Conservation (phyloP, 257 asterid genomes). For the Solanum bulbocastanum region DNA sequence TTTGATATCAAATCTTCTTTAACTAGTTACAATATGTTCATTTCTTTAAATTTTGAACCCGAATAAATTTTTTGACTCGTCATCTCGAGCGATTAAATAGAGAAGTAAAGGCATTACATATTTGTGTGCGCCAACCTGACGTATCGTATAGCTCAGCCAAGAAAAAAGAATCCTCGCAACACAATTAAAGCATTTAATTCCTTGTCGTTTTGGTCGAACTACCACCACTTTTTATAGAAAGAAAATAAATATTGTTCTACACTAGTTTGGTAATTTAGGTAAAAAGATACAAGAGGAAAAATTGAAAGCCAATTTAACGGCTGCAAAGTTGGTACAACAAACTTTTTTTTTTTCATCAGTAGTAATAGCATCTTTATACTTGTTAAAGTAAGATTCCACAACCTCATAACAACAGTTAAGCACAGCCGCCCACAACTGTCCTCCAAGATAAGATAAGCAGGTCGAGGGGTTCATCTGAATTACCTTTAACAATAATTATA, state of each 20-base stretch:
- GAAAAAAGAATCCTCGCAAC: neutral
- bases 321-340: neutral
- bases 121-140: neutral
- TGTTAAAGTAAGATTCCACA: neutral
- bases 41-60: too few relatives aligned
- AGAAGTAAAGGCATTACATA: neutral
- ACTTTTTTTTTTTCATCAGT: neutral
- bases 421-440: neutral
- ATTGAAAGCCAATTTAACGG: neutral
- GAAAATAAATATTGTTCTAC: neutral
- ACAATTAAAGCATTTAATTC: neutral
- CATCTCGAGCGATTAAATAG: too few relatives aligned
- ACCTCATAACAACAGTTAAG: neutral
- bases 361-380: neutral
- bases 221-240: neutral
- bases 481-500: rapidly evolving
- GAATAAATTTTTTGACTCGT: rapidly evolving
- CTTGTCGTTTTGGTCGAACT: neutral
- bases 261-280: neutral
- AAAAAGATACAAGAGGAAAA: neutral
- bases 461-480: rapidly evolving
- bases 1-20: rapidly evolving
- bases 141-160: neutral
- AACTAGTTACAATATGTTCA: too few relatives aligned
- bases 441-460: neutral